Evolutionary conservation across 2,329 filamentous ascomycete genomes (phyloP).

Genomic region (Fusarium beomiforme): DNA sequence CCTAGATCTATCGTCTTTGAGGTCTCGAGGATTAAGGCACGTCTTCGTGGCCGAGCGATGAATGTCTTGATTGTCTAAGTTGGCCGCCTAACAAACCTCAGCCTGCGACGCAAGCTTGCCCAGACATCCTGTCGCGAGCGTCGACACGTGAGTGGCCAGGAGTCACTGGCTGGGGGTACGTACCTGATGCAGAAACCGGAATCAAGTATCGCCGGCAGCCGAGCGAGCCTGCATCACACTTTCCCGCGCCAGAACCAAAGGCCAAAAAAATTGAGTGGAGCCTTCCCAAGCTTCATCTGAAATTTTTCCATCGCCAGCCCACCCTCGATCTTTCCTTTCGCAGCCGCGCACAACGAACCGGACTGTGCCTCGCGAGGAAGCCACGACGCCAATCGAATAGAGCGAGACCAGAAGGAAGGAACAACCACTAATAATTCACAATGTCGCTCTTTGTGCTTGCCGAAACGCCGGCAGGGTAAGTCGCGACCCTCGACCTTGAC

Average conservation of each 20-base stretch:
- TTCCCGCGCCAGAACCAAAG: constrained; percentile 38
- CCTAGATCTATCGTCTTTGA: constrained; percentile 1
- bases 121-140: constrained; percentile 27
- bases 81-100: constrained; percentile 43
- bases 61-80: constrained; percentile 37
- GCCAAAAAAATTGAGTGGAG: constrained; percentile 53
- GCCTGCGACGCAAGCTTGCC: constrained; percentile 35
- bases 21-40: background rate
- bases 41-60: constrained; percentile 26
- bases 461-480: constrained; percentile 86
- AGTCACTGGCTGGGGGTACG: constrained; percentile 16
- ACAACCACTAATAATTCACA: constrained; percentile 49
- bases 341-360: constrained; percentile 49
- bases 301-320: constrained; percentile 54
- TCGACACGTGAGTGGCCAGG: constrained; percentile 44
- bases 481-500: constrained; percentile 38
- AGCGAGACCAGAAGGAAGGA: constrained; percentile 47
- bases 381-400: constrained; percentile 45
- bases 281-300: constrained; percentile 50
- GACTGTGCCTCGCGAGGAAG: constrained; percentile 52
- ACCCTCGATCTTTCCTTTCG: constrained; percentile 47
- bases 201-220: constrained; percentile 40
- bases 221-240: constrained; percentile 41
- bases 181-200: constrained; percentile 34
- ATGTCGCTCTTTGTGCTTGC: constrained; percentile 94